These are phyloP conservation scores for Adansonia digitata DNA, from an alignment of 345 rosid genomes.

Conservation along the genomic window DNA sequence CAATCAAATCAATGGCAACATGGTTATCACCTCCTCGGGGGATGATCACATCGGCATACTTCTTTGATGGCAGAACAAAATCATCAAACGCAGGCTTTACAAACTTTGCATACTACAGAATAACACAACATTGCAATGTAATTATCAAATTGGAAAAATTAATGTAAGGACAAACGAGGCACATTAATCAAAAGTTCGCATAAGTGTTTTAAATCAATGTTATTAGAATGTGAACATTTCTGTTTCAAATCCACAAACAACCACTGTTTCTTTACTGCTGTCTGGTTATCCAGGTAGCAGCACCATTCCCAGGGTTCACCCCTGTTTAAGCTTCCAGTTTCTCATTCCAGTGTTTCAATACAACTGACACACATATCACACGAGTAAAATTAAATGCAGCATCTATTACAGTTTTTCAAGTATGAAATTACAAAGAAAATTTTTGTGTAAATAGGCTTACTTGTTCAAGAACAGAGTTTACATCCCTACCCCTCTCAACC, in stretches of 20 bases:
- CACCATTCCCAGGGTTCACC: background rate
- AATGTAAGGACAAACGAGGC: background rate
- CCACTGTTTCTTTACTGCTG: background rate
- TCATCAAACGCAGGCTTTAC: conserved; percentile 98
- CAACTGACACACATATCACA: background rate
- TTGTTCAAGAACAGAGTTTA: conserved; percentile 96
- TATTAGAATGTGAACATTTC: background rate
- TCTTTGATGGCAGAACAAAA: conserved; percentile 89
- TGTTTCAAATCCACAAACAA: background rate
- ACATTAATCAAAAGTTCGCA: background rate
- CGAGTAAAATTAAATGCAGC: background rate
- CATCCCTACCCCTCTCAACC: conserved; percentile 91
- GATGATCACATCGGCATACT: conserved; percentile 88
- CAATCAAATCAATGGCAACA: conserved; percentile 91
- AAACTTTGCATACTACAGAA: conserved; percentile 79
- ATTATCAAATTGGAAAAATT: conserved; percentile 7
- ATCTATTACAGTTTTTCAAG: background rate
- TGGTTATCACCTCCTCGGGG: conserved; percentile 96
- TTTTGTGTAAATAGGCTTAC: conserved; percentile 31
- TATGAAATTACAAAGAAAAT: conserved; percentile 9
- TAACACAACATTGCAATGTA: background rate
- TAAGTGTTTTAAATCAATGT: background rate
- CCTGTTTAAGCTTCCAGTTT: background rate
- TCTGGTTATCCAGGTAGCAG: background rate
- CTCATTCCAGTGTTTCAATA: background rate